These are phyloP conservation scores for Fusarium sp. DNA, from an alignment of 2,329 filamentous ascomycete genomes.

Conservation along the genomic window DNA sequence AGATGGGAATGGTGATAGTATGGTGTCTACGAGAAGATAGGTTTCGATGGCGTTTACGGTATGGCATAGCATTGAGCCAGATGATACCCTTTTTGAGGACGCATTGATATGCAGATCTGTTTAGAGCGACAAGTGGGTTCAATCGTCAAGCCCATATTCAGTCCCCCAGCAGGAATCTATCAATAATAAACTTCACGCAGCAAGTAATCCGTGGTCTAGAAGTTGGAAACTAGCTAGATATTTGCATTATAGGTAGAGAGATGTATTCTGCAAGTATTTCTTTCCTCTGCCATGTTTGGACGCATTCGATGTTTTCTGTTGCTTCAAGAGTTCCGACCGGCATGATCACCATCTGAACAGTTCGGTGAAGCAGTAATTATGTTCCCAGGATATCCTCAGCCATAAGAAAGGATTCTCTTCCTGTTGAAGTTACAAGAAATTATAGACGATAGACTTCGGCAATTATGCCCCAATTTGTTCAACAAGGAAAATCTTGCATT, in stretches of 20 bases:
- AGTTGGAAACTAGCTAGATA: neutral
- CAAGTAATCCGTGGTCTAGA: neutral
- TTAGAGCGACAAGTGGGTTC: neutral
- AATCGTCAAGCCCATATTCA: neutral
- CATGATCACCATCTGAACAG: neutral
- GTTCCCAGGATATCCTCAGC: neutral
- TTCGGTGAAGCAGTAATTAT: neutral
- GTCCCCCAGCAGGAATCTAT: neutral
- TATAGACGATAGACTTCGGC: neutral
- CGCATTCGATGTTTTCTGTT: neutral
- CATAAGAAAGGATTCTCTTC: neutral
- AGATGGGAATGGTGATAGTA: neutral
- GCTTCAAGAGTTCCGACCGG: neutral
- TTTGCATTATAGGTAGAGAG: neutral
- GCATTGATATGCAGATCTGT: neutral
- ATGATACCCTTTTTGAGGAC: slow-evolving; percentile 33
- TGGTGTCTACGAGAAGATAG: neutral
- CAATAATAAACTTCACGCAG: neutral
- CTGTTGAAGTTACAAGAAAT: neutral
- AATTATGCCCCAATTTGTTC: neutral
- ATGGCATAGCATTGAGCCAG: slow-evolving; percentile 22
- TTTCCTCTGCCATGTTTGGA: neutral
- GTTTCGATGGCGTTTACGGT: slow-evolving; percentile 28
- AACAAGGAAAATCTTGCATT: neutral
- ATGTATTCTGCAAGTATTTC: neutral